A percentile compares a stretch with the other conserved stretches of the same genome.
These are phyloP conservation scores for Chaetoceros tenuissimus DNA, from an alignment of 108 stramenopile species.

Conservation along the genomic window DNA sequence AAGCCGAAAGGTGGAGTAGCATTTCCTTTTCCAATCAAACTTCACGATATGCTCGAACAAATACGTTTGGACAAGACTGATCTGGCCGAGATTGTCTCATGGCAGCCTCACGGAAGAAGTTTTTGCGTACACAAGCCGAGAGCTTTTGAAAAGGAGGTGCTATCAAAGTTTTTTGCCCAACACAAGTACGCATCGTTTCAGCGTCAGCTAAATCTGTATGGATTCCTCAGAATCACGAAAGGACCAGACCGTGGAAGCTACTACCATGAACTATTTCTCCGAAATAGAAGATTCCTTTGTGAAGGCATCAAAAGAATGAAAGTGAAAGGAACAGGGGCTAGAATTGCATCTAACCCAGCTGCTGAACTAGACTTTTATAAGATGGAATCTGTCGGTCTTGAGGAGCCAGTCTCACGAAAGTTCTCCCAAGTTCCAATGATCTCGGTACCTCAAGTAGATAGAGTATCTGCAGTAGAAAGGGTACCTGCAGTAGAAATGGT, in stretches of 20 bases:
- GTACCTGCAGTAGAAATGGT: too few species aligned
- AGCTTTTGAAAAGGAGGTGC: slow-evolving; percentile 39
- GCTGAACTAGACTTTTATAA: slow-evolving; percentile 37
- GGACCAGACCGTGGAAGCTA: slow-evolving; percentile 49
- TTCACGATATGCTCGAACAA: slow-evolving; percentile 26
- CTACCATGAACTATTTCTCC: slow-evolving; percentile 28
- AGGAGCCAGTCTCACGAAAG: too few species aligned
- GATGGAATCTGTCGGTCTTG: slow-evolving; percentile 26
- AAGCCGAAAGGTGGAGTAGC: slow-evolving; percentile 36
- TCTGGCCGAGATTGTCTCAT: slow-evolving; percentile 47
- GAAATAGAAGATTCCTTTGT: slow-evolving; percentile 31
- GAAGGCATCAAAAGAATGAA: slow-evolving; percentile 36
- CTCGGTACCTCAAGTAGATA: too few species aligned
- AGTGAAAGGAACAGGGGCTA: slow-evolving; percentile 35
- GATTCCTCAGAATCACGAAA: slow-evolving; percentile 12
- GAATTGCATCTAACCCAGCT: slow-evolving; percentile 31
- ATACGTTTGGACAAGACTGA: slow-evolving; percentile 20
- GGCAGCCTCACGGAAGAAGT: slow-evolving; percentile 51
- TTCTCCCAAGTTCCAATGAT: too few species aligned
- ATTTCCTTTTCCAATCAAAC: slow-evolving; percentile 30
- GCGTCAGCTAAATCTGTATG: slow-evolving; percentile 43
- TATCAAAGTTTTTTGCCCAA: slow-evolving; percentile 14
- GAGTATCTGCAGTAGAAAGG: too few species aligned
- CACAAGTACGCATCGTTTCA: slow-evolving; percentile 51
- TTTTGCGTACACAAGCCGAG: slow-evolving; percentile 62